Evolutionary conservation across 352 stramenopile genomes (phyloP), one percentile per base, ranked within the genome.

Genomic region (Phytophthora agathidicida): DNA sequence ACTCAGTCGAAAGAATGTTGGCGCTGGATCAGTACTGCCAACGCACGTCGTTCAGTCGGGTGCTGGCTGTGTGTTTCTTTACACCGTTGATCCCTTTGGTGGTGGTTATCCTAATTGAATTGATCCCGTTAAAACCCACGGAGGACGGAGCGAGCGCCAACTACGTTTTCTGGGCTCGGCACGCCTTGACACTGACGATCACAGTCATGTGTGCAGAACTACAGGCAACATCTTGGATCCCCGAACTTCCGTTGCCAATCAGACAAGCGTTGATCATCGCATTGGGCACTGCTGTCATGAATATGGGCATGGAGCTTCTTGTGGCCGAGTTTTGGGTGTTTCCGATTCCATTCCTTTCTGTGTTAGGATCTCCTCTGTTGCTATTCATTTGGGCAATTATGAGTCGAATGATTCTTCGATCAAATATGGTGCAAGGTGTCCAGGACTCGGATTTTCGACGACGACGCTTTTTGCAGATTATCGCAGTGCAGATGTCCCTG

Each of bases 1-100:
- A 75, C 30, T 79, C 66, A 4, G 59, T 75, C 10, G 66, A 73
- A 49, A 52, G 70, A 1, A 70, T 76, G 62, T 17, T 64, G 22
- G 65, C 58, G 3, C 8, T 76, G 3, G 53, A 75, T 30, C 57
- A 79, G 26, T 75, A 79, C 39, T 54, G 63, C 14, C 54, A 71
- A 22, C 57, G 53, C 2, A 49, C 60, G 14, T 71, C 65, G 2
- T 54, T 49, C 2, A 3, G 56, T 30, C 52, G 65, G 1, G 55
- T 65, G 5, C 60, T 44, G 13, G n/a, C 37, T 0, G 65, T 74
- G 16, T 74, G 65, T 32, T 28, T 65, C 1, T 47, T 75, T 8
- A 75, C 66, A 1, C 66, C 66, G 0, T 42, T 75, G 13, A 58
- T 60, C 19, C 38, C 66, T 13, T 46, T 75, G 1, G 0, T 65